A percentile compares a stretch with the other conserved stretches of the same genome.
phyloP scores from a whole-genome alignment of 2,329 filamentous ascomycete genomes.

The Botryotinia calthae region DNA sequence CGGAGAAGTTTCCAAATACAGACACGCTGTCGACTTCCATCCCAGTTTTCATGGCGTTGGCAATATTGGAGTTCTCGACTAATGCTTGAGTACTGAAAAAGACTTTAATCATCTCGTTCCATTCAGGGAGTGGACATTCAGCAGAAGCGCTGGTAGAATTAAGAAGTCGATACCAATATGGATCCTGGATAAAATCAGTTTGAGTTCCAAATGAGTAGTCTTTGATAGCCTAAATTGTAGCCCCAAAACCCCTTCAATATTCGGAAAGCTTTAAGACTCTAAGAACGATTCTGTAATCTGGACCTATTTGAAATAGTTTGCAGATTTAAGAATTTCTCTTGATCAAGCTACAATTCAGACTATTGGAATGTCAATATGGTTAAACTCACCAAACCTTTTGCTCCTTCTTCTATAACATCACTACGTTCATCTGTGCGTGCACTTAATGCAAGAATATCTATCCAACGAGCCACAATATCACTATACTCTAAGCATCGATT shows the following conservation, averaged over 20 bases:
- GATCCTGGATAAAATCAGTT: slow-evolving; percentile 40
- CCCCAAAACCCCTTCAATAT: not conserved
- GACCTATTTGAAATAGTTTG: not conserved
- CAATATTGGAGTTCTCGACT: slow-evolving; percentile 34
- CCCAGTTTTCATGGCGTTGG: slow-evolving; percentile 38
- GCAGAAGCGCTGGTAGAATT: slow-evolving; percentile 50
- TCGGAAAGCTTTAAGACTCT: not conserved
- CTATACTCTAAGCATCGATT: slow-evolving; percentile 82
- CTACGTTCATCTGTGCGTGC: slow-evolving; percentile 65
- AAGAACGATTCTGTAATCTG: not conserved
- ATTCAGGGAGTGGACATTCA: slow-evolving; percentile 47
- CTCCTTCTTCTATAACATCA: slow-evolving; percentile 86
- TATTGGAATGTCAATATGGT: slow-evolving; percentile 38
- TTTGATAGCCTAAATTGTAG: not conserved
- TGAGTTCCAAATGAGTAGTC: not conserved
- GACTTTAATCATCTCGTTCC: slow-evolving; percentile 49
- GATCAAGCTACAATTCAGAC: no score
- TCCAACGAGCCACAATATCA: slow-evolving; percentile 79
- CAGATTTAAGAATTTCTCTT: no score
- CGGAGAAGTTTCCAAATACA: slow-evolving; percentile 41
- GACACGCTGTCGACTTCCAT: slow-evolving; percentile 45
- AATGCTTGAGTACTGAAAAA: slow-evolving; percentile 48
- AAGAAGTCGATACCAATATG: slow-evolving; percentile 66
- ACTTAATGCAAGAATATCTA: slow-evolving; percentile 78
- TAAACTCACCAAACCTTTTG: slow-evolving; percentile 76